These are phyloP conservation scores for Amphibolis antarctica DNA, from an alignment of 106 monocot species.

Conservation along the genomic window DNA sequence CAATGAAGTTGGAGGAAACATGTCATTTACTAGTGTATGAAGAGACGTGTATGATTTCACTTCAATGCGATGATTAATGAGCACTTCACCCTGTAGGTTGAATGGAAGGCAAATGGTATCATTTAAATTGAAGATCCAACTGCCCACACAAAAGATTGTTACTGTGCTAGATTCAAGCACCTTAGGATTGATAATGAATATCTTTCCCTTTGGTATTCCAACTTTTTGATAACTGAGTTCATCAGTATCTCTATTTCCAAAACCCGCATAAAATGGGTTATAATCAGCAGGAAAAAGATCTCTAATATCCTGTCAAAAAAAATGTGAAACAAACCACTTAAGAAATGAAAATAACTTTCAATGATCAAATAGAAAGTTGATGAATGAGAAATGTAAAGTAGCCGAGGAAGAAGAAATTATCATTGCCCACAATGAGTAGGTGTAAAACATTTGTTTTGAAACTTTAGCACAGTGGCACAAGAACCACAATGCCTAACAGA, in stretches of 20 bases:
- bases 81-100: constrained; percentile 71
- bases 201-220: constrained; percentile 90
- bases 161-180: constrained; percentile 13
- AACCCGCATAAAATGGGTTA: constrained; percentile 99
- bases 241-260: constrained; percentile 98
- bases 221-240: constrained; percentile 86
- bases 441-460: too few relatives aligned
- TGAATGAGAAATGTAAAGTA: neutral
- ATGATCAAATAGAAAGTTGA: neutral
- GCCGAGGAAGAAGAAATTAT: neutral
- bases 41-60: constrained; percentile 91
- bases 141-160: too few relatives aligned
- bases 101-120: neutral
- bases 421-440: too few relatives aligned
- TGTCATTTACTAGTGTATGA: constrained; percentile 84
- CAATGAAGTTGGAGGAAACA: constrained; percentile 94
- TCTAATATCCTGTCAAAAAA: constrained; percentile 66
- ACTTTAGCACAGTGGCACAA: too few relatives aligned
- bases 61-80: constrained; percentile 58
- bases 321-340: neutral
- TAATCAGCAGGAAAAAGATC: constrained; percentile 92
- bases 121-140: neutral
- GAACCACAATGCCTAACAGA: too few relatives aligned
- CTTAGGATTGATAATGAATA: constrained; percentile 97
- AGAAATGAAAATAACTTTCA: neutral